Evolutionary conservation across 305 asterid species (phyloP).

Genomic region (Petunia hybrid): DNA sequence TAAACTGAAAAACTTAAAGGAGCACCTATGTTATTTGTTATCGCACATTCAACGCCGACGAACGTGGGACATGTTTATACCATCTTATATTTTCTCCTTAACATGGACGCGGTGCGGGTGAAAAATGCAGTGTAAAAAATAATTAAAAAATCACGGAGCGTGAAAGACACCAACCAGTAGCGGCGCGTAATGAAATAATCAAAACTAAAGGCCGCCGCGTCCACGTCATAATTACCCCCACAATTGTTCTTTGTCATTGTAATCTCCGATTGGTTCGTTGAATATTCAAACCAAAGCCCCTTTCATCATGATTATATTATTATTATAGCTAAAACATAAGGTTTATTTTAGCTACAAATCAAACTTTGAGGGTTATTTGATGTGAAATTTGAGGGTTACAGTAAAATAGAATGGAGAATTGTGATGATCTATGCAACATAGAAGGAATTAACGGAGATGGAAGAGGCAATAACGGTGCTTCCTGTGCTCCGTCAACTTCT

Average conservation of each 20-base stretch:
- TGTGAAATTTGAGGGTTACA: constrained; percentile 24
- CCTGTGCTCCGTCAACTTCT: constrained; percentile 53
- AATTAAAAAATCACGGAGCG: background rate
- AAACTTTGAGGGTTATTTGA: constrained; percentile 33
- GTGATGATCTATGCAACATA: constrained; percentile 62
- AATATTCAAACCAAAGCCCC: constrained; percentile 8
- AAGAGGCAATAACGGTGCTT: constrained; percentile 36
- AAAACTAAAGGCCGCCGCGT: background rate
- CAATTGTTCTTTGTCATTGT: background rate
- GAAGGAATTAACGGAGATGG: constrained; percentile 57
- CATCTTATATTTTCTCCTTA: background rate
- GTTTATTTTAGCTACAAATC: background rate
- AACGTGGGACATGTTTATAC: constrained; percentile 29
- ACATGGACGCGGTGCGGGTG: background rate
- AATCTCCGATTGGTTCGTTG: constrained; percentile 23
- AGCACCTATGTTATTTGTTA: background rate
- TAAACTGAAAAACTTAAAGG: background rate
- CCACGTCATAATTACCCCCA: constrained; percentile 19
- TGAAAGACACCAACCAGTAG: background rate
- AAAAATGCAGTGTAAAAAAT: background rate
- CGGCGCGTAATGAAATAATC: background rate
- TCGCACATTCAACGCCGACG: background rate
- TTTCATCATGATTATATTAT: constrained; percentile 10
- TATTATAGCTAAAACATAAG: background rate
- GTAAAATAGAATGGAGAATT: constrained; percentile 60